Base-by-base conservation (phyloP, 2,329 filamentous ascomycete species). In the Aspergillus nomiae region DNA sequence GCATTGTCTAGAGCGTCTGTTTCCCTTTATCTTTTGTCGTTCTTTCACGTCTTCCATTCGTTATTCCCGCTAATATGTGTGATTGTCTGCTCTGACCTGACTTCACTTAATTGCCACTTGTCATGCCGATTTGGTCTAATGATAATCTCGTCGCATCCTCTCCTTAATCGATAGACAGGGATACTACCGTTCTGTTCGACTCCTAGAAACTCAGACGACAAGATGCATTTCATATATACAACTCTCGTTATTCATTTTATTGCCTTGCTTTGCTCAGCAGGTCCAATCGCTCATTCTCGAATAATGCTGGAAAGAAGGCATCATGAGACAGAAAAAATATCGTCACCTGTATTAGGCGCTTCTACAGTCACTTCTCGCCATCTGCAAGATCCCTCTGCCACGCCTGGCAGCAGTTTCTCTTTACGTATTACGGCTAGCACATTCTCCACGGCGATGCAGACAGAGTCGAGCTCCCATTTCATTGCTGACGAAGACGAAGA, bases 261-360 rank as follows among this genome's bases (percentile, higher is more conserved):
- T 28, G 46, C 61, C 30, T 56, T 51, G 16, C n/a, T 56, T 56
- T 67, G 61, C 56, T 63, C 64, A 65, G 67, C 67, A 60, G 61
- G 68, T 36, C 74, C 73, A 67, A 73, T 76, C 56, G 63, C 67
- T 63, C 70, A 66, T 43, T 19, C 51, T 41, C 51, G 51, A 66
- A 65, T 46, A 36, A 60, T 45, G 57, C 51, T 32, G 51, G 11
- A 46, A 26, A 28, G 63, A 30, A 46, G 58, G 30, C 32, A 61
- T 24, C 43, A 63, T 9, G 50, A 56, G 3, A 38, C 57, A 21
- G 26, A 58, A 9, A 3, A 11, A 8, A 34, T 1, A 24, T 26
- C 30, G 5, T 24, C 12, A 38, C 2, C 11, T 24, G 6, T 7
- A 55, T 19, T 26, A 14, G 12, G 16, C 16, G 26, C 51, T 38